Base-by-base conservation (phyloP, 202 grass and related monocot species). In the Setaria viridis region DNA sequence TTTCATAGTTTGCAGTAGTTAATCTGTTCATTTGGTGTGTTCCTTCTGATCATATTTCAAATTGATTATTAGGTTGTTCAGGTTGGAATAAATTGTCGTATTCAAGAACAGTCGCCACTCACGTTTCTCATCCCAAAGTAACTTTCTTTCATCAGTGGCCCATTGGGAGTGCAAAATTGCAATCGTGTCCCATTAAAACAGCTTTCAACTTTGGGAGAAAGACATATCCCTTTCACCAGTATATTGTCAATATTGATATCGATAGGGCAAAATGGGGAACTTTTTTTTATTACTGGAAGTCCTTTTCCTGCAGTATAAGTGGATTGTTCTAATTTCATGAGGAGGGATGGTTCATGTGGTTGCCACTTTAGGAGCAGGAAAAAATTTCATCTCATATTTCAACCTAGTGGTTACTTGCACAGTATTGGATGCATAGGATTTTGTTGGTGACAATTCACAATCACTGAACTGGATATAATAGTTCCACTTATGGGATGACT, bases 261-360 rank as follows among this genome's bases (percentile, higher is more conserved):
- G 79, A 60, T 87, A 80, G 66, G 54, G 29, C 59, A 3, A 30
- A 84, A 80, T 76, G 70, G 68, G 35, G 19, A 37, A 14, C 60
- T 16, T 73, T 79, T 79, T 74, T 13, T 32, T 63, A 46, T 74
- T 73, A 55, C 50, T 87, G 89, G 78, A 85, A 82, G 86, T 88
- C 67, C 6, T 88, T 91, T 88, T 88, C 84, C 19, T 79, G 53
- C 74, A 69, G 59, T 34, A 19, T 25, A 63, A 67, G 51, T 84
- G 15, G 14, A 71, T 47, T 87, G 9, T 13, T 80, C 1, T 79
- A 32, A 47, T 73, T 80, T 49, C 13, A 66, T 67, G 59, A 49
- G 7, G 25, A 25, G 25, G 25, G 25, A 25, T 25, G 25, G 49
- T 82, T 74, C 20, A 34, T 82, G 51, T 79, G 30, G 9, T 84